A percentile compares a stretch with the other conserved stretches of the same genome.
These are phyloP conservation scores for Schizochytrium sp. DNA, from an alignment of 108 stramenopile genomes.

Conservation along the genomic window DNA sequence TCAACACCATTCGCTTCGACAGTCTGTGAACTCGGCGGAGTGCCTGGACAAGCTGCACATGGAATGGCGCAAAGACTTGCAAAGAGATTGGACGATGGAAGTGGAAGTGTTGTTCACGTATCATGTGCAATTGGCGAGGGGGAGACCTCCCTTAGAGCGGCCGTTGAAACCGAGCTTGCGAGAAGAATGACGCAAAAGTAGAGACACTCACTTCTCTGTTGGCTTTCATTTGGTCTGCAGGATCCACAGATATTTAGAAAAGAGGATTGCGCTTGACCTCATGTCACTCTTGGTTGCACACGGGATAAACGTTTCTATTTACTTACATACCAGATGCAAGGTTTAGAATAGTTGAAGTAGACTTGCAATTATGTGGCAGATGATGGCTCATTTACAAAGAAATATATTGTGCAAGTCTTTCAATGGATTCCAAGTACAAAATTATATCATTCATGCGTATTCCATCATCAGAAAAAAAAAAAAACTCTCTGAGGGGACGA, in stretches of 20 bases:
- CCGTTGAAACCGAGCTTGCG: conserved; percentile 24
- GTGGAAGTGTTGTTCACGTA: background rate
- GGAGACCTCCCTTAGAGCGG: background rate
- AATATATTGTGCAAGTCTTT: background rate
- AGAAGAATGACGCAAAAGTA: background rate
- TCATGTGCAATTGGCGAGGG: conserved; percentile 2
- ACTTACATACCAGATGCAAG: background rate
- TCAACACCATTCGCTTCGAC: background rate
- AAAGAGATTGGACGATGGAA: background rate
- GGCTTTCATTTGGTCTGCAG: background rate
- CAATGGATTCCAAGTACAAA: background rate
- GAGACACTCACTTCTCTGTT: too few relatives aligned
- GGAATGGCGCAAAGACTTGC: conserved; percentile 27
- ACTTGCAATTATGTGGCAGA: background rate
- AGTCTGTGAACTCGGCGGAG: conserved; percentile 23
- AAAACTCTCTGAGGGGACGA: too few relatives aligned
- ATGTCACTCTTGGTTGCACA: background rate
- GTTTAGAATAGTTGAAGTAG: background rate
- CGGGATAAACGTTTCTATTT: background rate
- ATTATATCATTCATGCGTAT: background rate
- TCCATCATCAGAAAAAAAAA: too few relatives aligned
- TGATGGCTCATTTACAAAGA: conserved; percentile 14
- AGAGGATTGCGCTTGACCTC: background rate
- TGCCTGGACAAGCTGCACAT: background rate
- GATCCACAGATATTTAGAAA: background rate